Percentiles rank a stretch among this genome's conserved stretches.
Conservation (phyloP, 768 basidiomycete genomes). For the Calvatia gigantea region DNA sequence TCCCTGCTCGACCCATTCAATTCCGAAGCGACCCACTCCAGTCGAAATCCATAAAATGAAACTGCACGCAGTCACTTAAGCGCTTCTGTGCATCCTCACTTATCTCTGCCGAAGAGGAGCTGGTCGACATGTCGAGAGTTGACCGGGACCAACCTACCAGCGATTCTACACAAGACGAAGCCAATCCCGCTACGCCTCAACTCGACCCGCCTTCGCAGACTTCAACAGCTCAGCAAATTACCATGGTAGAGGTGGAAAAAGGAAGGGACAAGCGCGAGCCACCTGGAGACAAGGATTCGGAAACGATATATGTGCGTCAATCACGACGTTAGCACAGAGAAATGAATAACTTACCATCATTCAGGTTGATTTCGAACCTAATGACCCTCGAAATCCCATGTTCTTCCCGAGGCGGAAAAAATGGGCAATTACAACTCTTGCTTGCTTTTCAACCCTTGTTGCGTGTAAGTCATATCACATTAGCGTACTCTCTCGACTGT, state of each 20-base stretch:
- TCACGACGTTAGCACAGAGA: background rate
- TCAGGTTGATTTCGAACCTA: slow-evolving; percentile 13
- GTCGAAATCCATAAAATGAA: background rate
- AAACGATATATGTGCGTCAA: slow-evolving; percentile 3
- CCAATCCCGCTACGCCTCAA: background rate
- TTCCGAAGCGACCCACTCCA: background rate
- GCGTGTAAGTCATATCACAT: slow-evolving; percentile 45
- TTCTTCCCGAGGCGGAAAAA: slow-evolving; percentile 26
- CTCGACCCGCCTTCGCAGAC: background rate
- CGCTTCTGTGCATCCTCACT: background rate
- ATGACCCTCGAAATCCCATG: slow-evolving; percentile 15
- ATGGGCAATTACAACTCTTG: slow-evolving; percentile 43
- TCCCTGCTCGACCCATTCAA: background rate
- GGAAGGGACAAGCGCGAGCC: background rate
- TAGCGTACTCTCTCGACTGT: slow-evolving; percentile 15
- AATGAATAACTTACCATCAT: background rate
- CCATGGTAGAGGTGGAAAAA: background rate
- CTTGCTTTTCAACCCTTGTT: slow-evolving; percentile 44
- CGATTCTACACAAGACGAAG: background rate
- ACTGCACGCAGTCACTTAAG: background rate
- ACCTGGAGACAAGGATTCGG: background rate
- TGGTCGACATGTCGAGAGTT: background rate
- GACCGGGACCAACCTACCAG: background rate
- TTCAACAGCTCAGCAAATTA: background rate
- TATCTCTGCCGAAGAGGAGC: background rate